Percentiles rank a stretch among this genome's conserved stretches.
Conservation (phyloP, 1,284 basidiomycete species). For the Ustilago hordei region DNA sequence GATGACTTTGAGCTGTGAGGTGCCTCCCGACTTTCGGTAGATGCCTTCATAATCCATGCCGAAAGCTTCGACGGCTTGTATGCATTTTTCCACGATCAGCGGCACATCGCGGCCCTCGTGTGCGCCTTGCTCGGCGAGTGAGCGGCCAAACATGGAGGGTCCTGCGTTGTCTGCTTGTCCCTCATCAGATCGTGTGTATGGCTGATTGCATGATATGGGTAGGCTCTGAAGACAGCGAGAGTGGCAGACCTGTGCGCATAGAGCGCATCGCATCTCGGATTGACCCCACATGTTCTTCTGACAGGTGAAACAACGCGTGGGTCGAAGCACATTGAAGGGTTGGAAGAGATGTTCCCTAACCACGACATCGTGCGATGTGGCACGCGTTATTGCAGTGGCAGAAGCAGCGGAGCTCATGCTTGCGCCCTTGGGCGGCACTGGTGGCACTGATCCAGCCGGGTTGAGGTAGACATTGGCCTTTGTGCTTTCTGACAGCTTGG, state of each 20-base stretch:
- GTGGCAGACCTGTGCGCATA: slow-evolving; percentile 63
- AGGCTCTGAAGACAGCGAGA: slow-evolving; percentile 58
- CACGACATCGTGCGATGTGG: slow-evolving; percentile 50
- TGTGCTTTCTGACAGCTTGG: slow-evolving; percentile 57
- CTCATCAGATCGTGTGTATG: slow-evolving; percentile 55
- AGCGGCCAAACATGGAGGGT: slow-evolving; percentile 90
- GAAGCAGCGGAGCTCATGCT: slow-evolving; percentile 8
- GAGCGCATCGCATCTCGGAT: slow-evolving; percentile 83
- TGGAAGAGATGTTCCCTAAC: slow-evolving; percentile 83
- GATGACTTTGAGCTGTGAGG: slow-evolving; percentile 89
- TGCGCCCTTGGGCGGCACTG: slow-evolving; percentile 39
- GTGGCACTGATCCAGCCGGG: slow-evolving; percentile 24
- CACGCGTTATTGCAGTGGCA: slow-evolving; percentile 29
- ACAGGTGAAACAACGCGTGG: slow-evolving; percentile 92
- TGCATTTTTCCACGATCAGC: slow-evolving; percentile 88
- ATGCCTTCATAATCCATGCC: slow-evolving; percentile 92
- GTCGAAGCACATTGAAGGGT: slow-evolving; percentile 86
- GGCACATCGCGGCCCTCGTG: slow-evolving; percentile 83
- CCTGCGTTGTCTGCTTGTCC: slow-evolving; percentile 33
- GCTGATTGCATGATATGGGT: slow-evolving; percentile 60
- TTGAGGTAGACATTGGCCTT: slow-evolving; percentile 19
- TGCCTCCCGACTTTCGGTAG: slow-evolving; percentile 96
- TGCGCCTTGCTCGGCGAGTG: slow-evolving; percentile 83
- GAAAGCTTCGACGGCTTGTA: slow-evolving; percentile 62
- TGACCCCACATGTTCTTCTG: slow-evolving; percentile 99